Percentiles rank a stretch among this genome's conserved stretches.
Evolutionary conservation across 495 filamentous ascomycete species (phyloP).

Genomic region (Podospora appendiculata): DNA sequence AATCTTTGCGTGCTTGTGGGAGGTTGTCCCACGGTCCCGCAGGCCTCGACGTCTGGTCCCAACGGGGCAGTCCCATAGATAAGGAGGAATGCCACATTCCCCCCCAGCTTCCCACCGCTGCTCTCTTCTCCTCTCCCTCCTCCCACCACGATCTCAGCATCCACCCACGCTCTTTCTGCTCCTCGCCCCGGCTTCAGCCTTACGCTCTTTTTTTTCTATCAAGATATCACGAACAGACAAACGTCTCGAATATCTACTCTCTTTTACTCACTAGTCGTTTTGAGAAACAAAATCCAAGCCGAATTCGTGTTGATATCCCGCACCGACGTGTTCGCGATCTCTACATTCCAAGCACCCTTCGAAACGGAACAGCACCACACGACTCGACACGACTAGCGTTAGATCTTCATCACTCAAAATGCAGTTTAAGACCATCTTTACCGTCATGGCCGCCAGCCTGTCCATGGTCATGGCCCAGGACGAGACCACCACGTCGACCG

Average conservation of each 20-base stretch:
- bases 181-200: slow-evolving; percentile 23
- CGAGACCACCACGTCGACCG: slow-evolving; percentile 27
- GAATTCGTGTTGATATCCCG: too few species aligned
- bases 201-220: slow-evolving; percentile 19
- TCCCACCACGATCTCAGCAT: slow-evolving; percentile 15
- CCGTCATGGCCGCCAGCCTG: slow-evolving; percentile 23
- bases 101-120: slow-evolving; percentile 3
- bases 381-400: neutral
- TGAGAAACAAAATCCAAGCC: neutral
- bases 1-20: neutral
- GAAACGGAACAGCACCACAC: too few species aligned
- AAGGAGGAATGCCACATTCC: slow-evolving; percentile 14
- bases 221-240: neutral
- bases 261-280: neutral
- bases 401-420: slow-evolving; percentile 19
- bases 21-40: too few species aligned
- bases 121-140: slow-evolving; percentile 5
- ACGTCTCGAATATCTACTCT: neutral
- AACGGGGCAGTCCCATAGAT: neutral
- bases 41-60: too few species aligned
- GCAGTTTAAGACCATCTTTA: slow-evolving; percentile 30
- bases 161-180: slow-evolving; percentile 26
- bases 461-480: slow-evolving; percentile 20
- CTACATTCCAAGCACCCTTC: neutral
- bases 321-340: too few species aligned